Base-by-base conservation (phyloP, 352 stramenopile genomes). In the Pythium diclinum region DNA sequence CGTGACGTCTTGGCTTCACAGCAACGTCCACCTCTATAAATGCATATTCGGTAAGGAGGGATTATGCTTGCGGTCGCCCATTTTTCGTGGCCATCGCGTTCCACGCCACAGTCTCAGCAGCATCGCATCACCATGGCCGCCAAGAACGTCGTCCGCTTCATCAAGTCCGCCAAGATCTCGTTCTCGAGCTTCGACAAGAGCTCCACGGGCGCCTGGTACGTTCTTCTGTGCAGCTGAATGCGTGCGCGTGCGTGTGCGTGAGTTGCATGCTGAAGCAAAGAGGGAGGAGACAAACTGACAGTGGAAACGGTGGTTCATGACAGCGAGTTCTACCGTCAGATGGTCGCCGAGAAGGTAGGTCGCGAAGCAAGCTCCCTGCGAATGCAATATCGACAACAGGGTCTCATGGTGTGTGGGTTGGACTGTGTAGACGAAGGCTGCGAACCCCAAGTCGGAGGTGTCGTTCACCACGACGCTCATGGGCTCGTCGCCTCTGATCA, bases 311-410 rank as follows among this genome's bases (percentile, higher is more conserved):
- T 44, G 53, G 19, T 21, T 21, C 38, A 54, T 57, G 32, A 17
- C 63, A 93, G 86, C 72, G 86, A 95, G 74, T 93, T 95, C 70
- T 92, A 89, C 73, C 79, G 86, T 56, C 86, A 95, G 67, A 62
- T 95, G 78, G 84, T 74, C 32, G 86, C 86, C 3, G 69, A 79
- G 55, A 95, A 95, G 81, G 83, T 92, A 54, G 30, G 53, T 13
- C 13, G 3, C 14, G 5, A 8, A 3, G 19, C 23, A 14, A 21
- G 10, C 47, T 49, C 47, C 14, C 10, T 53, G 10, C 14, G 8
- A 6, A 53, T 53, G 21, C 46, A 28, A 21, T 33, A 11, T 36
- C n/a, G n/a, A 6, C 25, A 23, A 21, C 11, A 8, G 23, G 36
- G 6, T 6, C 47, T 54, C 47, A 54, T 10, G 19, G 25, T 19